Conservation (phyloP, 2,329 filamentous ascomycete genomes). For the Sarocladiaceae sp. region DNA sequence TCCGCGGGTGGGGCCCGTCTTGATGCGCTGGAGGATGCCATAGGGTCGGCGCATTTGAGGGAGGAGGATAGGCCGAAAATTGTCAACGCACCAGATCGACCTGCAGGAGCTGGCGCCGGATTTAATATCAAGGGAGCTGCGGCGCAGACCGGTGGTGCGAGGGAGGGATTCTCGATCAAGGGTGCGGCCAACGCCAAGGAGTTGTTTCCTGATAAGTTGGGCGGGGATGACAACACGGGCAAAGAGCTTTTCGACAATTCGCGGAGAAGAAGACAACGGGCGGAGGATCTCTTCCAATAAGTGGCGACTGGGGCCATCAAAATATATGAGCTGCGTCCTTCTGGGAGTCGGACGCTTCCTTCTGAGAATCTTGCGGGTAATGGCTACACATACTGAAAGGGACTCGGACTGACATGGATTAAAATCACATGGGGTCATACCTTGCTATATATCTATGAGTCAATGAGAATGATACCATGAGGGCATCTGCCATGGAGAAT, state of each 20-base stretch:
- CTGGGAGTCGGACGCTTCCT: no score
- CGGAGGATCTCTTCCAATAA: slow-evolving; percentile 68
- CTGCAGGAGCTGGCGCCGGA: slow-evolving; percentile 39
- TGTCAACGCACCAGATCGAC: slow-evolving; percentile 46
- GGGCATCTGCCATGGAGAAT: no score
- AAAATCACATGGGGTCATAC: no score
- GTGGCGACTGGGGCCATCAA: neutral
- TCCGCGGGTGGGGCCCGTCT: slow-evolving; percentile 24
- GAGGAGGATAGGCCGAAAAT: slow-evolving; percentile 49
- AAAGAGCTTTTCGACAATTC: slow-evolving; percentile 62
- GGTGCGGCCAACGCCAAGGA: slow-evolving; percentile 63
- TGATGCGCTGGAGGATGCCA: slow-evolving; percentile 33
- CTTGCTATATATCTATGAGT: slow-evolving; percentile 11
- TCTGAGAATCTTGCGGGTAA: no score
- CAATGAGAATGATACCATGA: slow-evolving; percentile 21
- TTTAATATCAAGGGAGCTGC: slow-evolving; percentile 66
- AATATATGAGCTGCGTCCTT: no score
- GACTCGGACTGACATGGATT: no score
- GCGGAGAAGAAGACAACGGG: slow-evolving; percentile 53
- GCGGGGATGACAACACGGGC: slow-evolving; percentile 43
- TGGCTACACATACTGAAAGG: no score
- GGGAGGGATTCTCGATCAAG: slow-evolving; percentile 61
- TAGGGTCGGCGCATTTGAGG: slow-evolving; percentile 31
- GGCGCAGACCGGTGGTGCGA: slow-evolving; percentile 40
- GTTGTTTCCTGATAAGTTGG: slow-evolving; percentile 57